Base-by-base conservation (phyloP, 345 rosid genomes). In the Punica granatum region DNA sequence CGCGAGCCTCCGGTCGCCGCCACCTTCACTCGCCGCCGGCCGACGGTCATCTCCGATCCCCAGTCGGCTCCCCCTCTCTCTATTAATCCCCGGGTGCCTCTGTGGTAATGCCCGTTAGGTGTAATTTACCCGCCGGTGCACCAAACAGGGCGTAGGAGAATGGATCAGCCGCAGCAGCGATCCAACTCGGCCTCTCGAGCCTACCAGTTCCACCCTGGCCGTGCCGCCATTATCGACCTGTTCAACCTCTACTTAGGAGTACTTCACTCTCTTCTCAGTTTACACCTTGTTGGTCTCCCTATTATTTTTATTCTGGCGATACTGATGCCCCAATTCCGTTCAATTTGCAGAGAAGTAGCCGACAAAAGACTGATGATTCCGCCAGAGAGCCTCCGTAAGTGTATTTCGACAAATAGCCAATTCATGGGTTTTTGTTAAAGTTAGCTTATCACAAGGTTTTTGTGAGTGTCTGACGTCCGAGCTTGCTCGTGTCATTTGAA, bases 181-280 rank as follows among this genome's bases (percentile, higher is more conserved):
- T 72, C 88, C 67, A 74, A 75, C 1, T 67, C 86, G 34, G 65
- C 81, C 32, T 80, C 97, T 18, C 82, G 95, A 60, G 67, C 88
- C 21, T 86, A 77, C 85, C 99, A 84, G 74, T 75, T 83, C 70
- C 95, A 87, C 59, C 91, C 96, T 1, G 91, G 91, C 49, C 86
- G 92, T 66, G 43, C 85, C 48, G 90, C 96, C 70, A 86, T 89
- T 54, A 44, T 77, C 71, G 97, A 94, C 76, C 96, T 91, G 75
- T 89, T 95, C 80, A 92, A 88, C 74, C 88, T 86, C 81, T 86
- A 92, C 78, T 77, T 95, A 65, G 99, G 99, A 68, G 97, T 90
- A 56, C 19, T 26, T 10, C 75, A 66, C 46, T 39, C 25, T 53
- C 56, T 42, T 31, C 48, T 33, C n/a, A 19, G 30, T 31, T 41